A percentile compares a stretch with the other conserved stretches of the same genome.
phyloP scores from a whole-genome alignment of 202 grass and related monocot genomes.

The Eragrostis tef region DNA sequence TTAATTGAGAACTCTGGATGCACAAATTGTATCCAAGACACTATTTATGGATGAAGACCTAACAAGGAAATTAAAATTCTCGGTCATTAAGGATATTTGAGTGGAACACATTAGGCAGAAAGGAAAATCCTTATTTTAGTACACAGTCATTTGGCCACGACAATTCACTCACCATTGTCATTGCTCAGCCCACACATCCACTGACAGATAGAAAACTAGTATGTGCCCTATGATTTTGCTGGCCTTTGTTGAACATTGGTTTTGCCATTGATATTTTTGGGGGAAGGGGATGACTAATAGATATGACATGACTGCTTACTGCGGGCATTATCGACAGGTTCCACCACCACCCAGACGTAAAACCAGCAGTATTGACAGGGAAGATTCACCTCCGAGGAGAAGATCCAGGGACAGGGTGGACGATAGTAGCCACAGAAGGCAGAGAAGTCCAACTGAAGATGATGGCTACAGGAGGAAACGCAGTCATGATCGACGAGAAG shows the following conservation, averaged over 20 bases:
- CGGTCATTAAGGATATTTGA: background rate
- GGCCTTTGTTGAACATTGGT: background rate
- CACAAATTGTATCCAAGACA: background rate
- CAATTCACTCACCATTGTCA: background rate
- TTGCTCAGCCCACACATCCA: background rate
- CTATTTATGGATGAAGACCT: background rate
- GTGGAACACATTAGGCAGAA: constrained; percentile 1
- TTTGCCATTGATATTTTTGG: background rate
- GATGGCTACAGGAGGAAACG: constrained; percentile 33
- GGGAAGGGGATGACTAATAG: background rate
- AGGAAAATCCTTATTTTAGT: background rate
- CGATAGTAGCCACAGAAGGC: constrained; percentile 45
- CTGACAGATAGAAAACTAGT: background rate
- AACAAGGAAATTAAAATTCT: background rate
- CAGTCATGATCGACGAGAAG: constrained; percentile 37
- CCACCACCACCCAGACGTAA: constrained; percentile 64
- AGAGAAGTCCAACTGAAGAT: constrained; percentile 53
- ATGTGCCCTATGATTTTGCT: background rate
- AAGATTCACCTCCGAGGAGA: constrained; percentile 62
- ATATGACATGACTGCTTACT: constrained; percentile 1
- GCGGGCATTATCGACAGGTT: too few relatives aligned
- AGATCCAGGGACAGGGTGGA: constrained; percentile 58
- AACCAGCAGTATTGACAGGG: constrained; percentile 39
- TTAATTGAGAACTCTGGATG: background rate
- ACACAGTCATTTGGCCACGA: background rate